Evolutionary conservation across 2,329 filamentous ascomycete genomes (phyloP).

Genomic region (Keithomyces neogunnii): DNA sequence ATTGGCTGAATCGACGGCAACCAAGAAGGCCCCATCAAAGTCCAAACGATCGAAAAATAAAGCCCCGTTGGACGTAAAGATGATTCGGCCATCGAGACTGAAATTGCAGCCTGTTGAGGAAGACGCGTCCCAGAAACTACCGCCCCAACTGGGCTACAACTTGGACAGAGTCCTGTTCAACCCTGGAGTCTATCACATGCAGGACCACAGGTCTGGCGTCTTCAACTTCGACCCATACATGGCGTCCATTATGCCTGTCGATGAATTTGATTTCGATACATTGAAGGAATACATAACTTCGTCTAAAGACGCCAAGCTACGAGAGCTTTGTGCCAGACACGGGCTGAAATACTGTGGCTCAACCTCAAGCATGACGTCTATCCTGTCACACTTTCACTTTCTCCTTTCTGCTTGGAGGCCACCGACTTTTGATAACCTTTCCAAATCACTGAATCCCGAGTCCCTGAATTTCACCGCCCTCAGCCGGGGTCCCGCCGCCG

Average conservation of each 20-base stretch:
- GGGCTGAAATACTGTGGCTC: slow-evolving; percentile 83
- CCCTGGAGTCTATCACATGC: slow-evolving; percentile 81
- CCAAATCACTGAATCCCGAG: slow-evolving; percentile 55
- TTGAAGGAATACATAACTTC: slow-evolving; percentile 86
- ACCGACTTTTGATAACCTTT: slow-evolving; percentile 59
- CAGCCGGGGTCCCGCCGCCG: slow-evolving; percentile 63
- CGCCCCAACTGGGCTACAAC: slow-evolving; percentile 61
- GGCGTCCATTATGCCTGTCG: slow-evolving; percentile 82
- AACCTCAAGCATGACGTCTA: slow-evolving; percentile 90
- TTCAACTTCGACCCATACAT: slow-evolving; percentile 98
- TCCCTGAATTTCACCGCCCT: slow-evolving; percentile 63
- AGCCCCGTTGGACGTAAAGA: slow-evolving; percentile 17
- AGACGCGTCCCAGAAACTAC: slow-evolving; percentile 20
- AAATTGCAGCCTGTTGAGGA: slow-evolving; percentile 23
- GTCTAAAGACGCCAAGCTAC: slow-evolving; percentile 68
- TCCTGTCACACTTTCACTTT: slow-evolving; percentile 86
- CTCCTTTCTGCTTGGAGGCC: slow-evolving; percentile 77
- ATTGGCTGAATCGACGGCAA: neutral
- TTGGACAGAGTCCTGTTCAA: slow-evolving; percentile 93
- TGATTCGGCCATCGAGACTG: slow-evolving; percentile 17
- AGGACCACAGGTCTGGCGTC: slow-evolving; percentile 77
- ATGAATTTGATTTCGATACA: slow-evolving; percentile 85
- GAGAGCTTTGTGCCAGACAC: slow-evolving; percentile 56
- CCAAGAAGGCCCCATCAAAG: slow-evolving; percentile 3
- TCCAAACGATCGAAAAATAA: slow-evolving; percentile 5